Percentiles rank a stretch among this genome's conserved stretches.
phyloP scores from a whole-genome alignment of 768 basidiomycete species.

The Boletus sp. region DNA sequence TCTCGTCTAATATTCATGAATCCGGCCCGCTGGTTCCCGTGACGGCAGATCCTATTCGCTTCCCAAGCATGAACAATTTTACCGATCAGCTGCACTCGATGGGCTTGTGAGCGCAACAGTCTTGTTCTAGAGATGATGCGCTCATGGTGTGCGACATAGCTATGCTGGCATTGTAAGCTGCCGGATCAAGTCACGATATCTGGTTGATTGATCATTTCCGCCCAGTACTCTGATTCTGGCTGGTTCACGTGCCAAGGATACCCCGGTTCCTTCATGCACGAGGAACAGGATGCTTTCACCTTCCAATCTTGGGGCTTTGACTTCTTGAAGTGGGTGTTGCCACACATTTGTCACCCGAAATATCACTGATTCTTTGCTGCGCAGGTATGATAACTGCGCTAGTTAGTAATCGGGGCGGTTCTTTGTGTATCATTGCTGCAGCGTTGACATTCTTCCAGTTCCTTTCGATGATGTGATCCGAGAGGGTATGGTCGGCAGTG shows the following conservation, averaged over 20 bases:
- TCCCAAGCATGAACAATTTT: conserved; percentile 54
- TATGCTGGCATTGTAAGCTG: conserved; percentile 57
- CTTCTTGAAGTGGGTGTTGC: conserved; percentile 49
- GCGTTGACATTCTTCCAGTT: conserved; percentile 32
- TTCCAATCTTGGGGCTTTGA: conserved; percentile 66
- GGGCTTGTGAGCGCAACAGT: conserved; percentile 45
- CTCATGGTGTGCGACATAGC: conserved; percentile 28
- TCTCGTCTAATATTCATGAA: background rate
- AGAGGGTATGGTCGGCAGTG: conserved; percentile 53
- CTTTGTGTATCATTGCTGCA: background rate
- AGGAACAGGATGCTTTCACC: conserved; percentile 53
- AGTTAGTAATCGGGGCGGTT: conserved; percentile 29
- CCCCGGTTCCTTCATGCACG: conserved; percentile 61
- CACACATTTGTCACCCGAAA: background rate
- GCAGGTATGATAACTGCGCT: conserved; percentile 59
- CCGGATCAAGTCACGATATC: background rate
- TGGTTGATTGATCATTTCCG: background rate
- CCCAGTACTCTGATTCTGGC: conserved; percentile 62
- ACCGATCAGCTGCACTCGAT: conserved; percentile 52
- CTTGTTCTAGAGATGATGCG: background rate
- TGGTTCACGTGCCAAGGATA: conserved; percentile 63
- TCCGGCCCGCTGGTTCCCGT: background rate
- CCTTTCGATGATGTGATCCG: conserved; percentile 53
- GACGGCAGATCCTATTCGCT: conserved; percentile 43
- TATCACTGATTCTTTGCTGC: background rate